These are phyloP conservation scores for Claviceps citrina DNA, from an alignment of 2,329 filamentous ascomycete genomes.

Conservation along the genomic window DNA sequence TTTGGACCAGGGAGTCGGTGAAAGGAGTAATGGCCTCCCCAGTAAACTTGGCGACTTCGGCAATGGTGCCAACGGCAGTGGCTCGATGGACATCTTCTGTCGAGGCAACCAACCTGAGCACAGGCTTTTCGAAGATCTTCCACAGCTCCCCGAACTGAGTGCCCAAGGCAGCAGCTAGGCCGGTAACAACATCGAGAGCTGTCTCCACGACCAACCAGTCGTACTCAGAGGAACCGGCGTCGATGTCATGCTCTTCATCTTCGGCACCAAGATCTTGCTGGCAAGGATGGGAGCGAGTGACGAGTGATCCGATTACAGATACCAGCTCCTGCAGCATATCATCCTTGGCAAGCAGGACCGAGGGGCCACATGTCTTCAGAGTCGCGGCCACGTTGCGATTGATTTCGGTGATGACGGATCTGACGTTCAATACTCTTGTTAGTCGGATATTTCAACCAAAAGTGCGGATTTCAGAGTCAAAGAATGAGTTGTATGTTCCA, in stretches of 20 bases:
- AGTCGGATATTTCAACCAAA: neutral
- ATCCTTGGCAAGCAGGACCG: conserved; percentile 59
- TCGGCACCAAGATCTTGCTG: conserved; percentile 79
- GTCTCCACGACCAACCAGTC: conserved; percentile 97
- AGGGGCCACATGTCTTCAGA: conserved; percentile 78
- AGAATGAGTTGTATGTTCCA: conserved; percentile 7
- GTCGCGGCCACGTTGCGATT: conserved; percentile 86
- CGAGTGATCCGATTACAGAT: conserved; percentile 58
- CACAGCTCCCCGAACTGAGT: conserved; percentile 70
- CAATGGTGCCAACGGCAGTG: conserved; percentile 79
- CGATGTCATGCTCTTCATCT: conserved; percentile 58
- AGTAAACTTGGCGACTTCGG: conserved; percentile 80
- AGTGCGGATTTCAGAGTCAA: neutral
- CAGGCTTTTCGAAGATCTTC: conserved; percentile 89
- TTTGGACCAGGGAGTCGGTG: conserved; percentile 60
- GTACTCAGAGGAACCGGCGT: conserved; percentile 75
- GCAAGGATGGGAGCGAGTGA: conserved; percentile 82
- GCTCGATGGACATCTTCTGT: conserved; percentile 77
- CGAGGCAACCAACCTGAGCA: conserved; percentile 76
- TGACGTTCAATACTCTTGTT: conserved; percentile 21
- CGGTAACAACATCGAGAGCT: conserved; percentile 77
- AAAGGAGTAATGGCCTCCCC: conserved; percentile 65
- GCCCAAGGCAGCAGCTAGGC: conserved; percentile 69
- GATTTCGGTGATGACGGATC: conserved; percentile 81
- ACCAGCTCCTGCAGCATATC: conserved; percentile 58